Evolutionary conservation across 176 grass and related monocot genomes (phyloP), one percentile per base, ranked within the genome.

Genomic region (Cenchrus fungigraminus): DNA sequence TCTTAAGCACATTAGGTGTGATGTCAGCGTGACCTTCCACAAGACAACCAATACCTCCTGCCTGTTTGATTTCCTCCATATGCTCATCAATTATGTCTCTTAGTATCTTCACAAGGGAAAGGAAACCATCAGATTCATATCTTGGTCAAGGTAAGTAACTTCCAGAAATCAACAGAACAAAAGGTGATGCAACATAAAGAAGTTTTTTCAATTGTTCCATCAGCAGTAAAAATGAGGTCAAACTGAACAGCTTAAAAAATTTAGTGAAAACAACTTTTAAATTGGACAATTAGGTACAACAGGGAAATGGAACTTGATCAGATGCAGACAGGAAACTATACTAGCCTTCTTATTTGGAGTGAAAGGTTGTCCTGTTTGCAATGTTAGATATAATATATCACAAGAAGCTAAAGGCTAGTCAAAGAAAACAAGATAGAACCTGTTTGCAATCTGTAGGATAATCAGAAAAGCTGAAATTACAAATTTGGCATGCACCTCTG

Each of bases 1-100:
- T 74, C 69, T 83, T 71, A 40, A 81, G 65, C 52, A 83, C 50
- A 65, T 82, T 69, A 51, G 63, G 70, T 58, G 58, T 52, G 77
- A 65, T 44, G 15, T 79, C 77, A 85, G 70, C 46, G 57, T 89
- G 40, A 82, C 44, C 69, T 92, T 89, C 90, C 71, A 70, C 54
- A 87, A 83, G 52, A 68, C 77, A 89, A 76, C 84, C 92, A 81
- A 97, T 74, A 45, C 88, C 85, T 79, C 90, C 95, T 71, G 88
- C 89, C 56, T 91, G 91, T 91, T 89, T 93, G 81, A 98, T 98
- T 75, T 95, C 89, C 65, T 95, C 96, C 96, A 98, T 98, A 65
- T 98, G 93, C 43, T 95, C 93, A 86, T 95, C 89, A 89, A 98
- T 98, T 88, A 98, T 98, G 83, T 95, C 96, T 81, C 96, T 90